Evolutionary conservation across 352 stramenopile species (phyloP).

Genomic region (Thalassiosira sp.): DNA sequence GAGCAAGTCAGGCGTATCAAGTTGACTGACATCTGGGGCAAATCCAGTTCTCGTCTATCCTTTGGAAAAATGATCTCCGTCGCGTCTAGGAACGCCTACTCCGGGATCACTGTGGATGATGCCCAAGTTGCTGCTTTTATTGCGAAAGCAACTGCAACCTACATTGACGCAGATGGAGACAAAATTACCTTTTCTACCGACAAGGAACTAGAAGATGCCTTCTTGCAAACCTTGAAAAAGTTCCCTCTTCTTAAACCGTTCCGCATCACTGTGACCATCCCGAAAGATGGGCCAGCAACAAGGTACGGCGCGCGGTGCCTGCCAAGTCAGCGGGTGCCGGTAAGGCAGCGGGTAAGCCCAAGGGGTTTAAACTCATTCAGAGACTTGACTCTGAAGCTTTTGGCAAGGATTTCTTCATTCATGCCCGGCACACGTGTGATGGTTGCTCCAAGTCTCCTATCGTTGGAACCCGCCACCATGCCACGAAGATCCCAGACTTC

Average conservation of each 20-base stretch:
- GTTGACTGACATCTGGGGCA: conserved; percentile 45
- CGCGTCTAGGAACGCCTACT: conserved; percentile 38
- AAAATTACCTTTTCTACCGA: conserved; percentile 64
- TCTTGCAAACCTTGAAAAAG: conserved; percentile 56
- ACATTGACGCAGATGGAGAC: conserved; percentile 78
- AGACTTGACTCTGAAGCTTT: conserved; percentile 11
- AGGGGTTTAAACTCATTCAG: conserved; percentile 23
- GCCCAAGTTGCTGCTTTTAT: conserved; percentile 28
- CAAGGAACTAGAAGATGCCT: conserved; percentile 70
- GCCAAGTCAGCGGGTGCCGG: background rate
- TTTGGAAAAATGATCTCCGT: conserved; percentile 60
- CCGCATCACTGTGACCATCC: conserved; percentile 50
- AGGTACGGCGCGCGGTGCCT: no score
- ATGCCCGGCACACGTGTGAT: conserved; percentile 82
- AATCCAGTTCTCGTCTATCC: conserved; percentile 36
- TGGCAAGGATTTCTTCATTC: conserved; percentile 68
- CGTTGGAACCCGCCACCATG: conserved; percentile 77
- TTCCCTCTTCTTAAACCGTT: conserved; percentile 37
- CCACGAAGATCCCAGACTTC: conserved; percentile 78
- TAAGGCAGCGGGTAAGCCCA: conserved; percentile 22
- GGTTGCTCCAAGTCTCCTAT: conserved; percentile 77
- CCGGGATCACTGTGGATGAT: conserved; percentile 21
- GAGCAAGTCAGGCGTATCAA: conserved; percentile 45
- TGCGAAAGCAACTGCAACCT: conserved; percentile 48
- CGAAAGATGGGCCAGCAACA: conserved; percentile 30